These are phyloP conservation scores for Dothiorella sarmentorum DNA, from an alignment of 2,329 filamentous ascomycete species.

Conservation along the genomic window DNA sequence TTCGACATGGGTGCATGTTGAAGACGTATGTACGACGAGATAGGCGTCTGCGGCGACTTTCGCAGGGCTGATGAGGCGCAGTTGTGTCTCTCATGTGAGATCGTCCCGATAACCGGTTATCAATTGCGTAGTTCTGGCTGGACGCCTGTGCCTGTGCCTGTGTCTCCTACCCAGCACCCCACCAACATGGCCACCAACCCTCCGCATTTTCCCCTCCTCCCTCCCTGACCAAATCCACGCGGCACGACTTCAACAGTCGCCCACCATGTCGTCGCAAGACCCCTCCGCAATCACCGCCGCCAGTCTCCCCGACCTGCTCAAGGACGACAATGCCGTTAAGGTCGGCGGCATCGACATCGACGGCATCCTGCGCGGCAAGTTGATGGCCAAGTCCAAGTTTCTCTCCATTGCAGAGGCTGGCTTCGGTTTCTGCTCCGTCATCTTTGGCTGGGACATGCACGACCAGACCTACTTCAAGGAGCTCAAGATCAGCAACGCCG, in stretches of 20 bases:
- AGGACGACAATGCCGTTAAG: conserved; percentile 75
- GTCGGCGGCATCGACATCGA: conserved; percentile 85
- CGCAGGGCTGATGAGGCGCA: neutral
- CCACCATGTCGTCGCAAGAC: conserved; percentile 26
- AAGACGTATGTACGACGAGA: neutral
- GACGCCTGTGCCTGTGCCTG: neutral
- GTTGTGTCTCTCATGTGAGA: neutral
- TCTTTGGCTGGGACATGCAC: conserved; percentile 98
- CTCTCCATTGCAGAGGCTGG: conserved; percentile 74
- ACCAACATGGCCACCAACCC: neutral
- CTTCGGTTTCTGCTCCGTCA: conserved; percentile 90
- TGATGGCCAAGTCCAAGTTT: conserved; percentile 92
- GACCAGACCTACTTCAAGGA: conserved; percentile 85
- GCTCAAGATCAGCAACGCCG: conserved; percentile 81
- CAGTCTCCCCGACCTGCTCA: conserved; percentile 63
- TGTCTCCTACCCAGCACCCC: neutral
- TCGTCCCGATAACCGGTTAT: neutral
- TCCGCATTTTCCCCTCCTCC: neutral
- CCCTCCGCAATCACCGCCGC: conserved; percentile 55
- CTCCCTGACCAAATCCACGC: neutral
- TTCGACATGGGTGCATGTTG: no score
- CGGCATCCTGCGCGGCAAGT: conserved; percentile 81
- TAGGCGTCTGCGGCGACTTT: neutral
- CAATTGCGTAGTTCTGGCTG: neutral
- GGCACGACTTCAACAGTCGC: conserved; percentile 11